These are phyloP conservation scores for Evernia prunastri DNA, from an alignment of 495 filamentous ascomycete species.

Conservation along the genomic window DNA sequence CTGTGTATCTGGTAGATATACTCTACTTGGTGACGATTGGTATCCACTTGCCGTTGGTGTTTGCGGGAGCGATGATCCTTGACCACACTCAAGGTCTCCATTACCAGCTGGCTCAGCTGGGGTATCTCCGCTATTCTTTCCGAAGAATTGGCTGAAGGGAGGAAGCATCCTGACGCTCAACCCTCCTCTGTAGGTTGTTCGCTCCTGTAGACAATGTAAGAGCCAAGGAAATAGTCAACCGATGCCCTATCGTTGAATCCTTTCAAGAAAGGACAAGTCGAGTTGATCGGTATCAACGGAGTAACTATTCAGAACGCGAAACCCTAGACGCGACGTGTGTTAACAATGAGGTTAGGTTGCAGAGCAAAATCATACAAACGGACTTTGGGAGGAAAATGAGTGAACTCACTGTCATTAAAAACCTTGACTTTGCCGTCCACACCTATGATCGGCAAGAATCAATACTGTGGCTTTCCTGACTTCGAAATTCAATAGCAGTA, in stretches of 20 bases:
- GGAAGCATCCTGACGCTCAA: not conserved
- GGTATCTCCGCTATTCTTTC: not conserved
- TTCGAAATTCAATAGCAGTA: not conserved
- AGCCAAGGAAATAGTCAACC: not conserved
- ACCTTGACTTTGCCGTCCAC: not conserved
- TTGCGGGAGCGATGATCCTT: not conserved
- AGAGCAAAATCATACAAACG: not conserved
- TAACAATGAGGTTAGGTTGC: not conserved
- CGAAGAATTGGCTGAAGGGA: not conserved
- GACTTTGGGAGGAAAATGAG: not conserved
- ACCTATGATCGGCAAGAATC: not conserved
- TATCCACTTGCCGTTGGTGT: not conserved
- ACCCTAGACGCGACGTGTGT: slow-evolving; percentile 3
- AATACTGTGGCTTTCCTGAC: not conserved
- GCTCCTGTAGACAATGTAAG: not conserved
- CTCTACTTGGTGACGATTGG: not conserved
- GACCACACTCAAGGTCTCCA: slow-evolving; percentile 3
- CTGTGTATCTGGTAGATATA: not conserved
- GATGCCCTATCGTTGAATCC: not conserved
- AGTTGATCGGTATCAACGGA: not conserved
- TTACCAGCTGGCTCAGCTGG: not conserved
- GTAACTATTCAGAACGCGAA: not conserved
- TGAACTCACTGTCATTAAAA: not conserved
- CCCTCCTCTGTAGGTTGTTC: not conserved
- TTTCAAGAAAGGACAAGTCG: not conserved